Conservation (phyloP, 495 filamentous ascomycete species). For the Aspergillus steynii region DNA sequence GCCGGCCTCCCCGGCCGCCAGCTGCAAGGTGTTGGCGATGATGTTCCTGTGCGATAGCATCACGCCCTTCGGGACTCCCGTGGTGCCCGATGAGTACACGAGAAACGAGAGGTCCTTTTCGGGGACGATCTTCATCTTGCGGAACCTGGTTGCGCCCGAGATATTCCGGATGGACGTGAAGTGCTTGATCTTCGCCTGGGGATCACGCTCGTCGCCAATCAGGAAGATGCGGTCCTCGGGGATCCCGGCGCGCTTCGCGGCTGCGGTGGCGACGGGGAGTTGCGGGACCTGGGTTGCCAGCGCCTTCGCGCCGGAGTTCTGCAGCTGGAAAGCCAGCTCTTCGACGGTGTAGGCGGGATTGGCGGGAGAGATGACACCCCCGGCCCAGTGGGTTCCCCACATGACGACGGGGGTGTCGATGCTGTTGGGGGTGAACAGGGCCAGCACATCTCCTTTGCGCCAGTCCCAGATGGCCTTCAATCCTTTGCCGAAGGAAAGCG, state of each 20-base stretch:
- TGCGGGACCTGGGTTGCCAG: slow-evolving; percentile 70
- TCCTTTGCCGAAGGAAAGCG: slow-evolving; percentile 77
- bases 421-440: slow-evolving; percentile 70
- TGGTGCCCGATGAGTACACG: slow-evolving; percentile 90
- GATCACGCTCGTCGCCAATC: slow-evolving; percentile 72
- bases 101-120: slow-evolving; percentile 59
- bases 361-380: slow-evolving; percentile 76
- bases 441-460: slow-evolving; percentile 78
- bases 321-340: slow-evolving; percentile 85
- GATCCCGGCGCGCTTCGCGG: slow-evolving; percentile 68
- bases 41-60: slow-evolving; percentile 84
- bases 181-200: slow-evolving; percentile 62
- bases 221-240: slow-evolving; percentile 66
- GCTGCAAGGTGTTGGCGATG: slow-evolving; percentile 65
- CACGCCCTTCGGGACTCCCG: slow-evolving; percentile 91
- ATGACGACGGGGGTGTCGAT: slow-evolving; percentile 71
- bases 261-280: slow-evolving; percentile 61
- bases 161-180: slow-evolving; percentile 70
- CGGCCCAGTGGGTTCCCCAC: slow-evolving; percentile 83
- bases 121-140: slow-evolving; percentile 47
- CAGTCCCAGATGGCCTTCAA: slow-evolving; percentile 70
- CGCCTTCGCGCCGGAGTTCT: slow-evolving; percentile 74
- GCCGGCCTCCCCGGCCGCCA: slow-evolving; percentile 57
- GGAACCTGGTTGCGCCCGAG: slow-evolving; percentile 47
- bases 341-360: slow-evolving; percentile 86